Base-by-base conservation (phyloP, 306 rosid species). In the Quercus mongolica region DNA sequence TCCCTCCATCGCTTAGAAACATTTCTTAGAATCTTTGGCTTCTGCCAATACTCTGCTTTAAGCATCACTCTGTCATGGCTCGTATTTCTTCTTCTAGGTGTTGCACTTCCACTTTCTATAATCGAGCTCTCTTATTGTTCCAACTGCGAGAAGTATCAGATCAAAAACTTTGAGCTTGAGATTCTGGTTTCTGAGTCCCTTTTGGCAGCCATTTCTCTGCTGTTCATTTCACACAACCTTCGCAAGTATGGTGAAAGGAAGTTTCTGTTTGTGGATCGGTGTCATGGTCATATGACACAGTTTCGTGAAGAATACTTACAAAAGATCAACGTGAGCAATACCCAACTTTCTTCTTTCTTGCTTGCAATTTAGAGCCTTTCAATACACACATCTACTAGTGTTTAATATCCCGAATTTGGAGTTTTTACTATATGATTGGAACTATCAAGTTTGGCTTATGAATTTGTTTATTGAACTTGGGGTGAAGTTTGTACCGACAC, bases 181-280 rank as follows among this genome's bases (percentile, higher is more conserved):
- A 81, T 82, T 59, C 78, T 87, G 14, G 70, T 74, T n/a, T 82
- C 87, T 17, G 78, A 78, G 59, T 69, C 85, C 56, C 80, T 83
- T 25, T 76, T 75, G n/a, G 91, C 88, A 1, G 87, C 87, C 71
- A 75, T 78, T 59, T 87, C 91, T 77, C 63, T 87, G 62, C 76
- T 83, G 13, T 87, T 85, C 38, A 78, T 83, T n/a, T 87, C 91
- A 74, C 83, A 65, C 73, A 82, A 82, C 55, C 80, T 87, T 20
- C 70, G 91, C 70, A 87, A 87, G 83, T 85, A 87, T 74, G 91
- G 91, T 4, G 12, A 82, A 3, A 67, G 79, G 74, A 87, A 70
- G 78, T 85, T 87, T 83, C 82, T 87, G 76, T 85, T 83, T 80
- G 87, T 87, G 54, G 91, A 87, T 78, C 79, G 86, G 54, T 23